Conservation (phyloP, 108 stramenopile species). For the Epithemia pelagica region DNA sequence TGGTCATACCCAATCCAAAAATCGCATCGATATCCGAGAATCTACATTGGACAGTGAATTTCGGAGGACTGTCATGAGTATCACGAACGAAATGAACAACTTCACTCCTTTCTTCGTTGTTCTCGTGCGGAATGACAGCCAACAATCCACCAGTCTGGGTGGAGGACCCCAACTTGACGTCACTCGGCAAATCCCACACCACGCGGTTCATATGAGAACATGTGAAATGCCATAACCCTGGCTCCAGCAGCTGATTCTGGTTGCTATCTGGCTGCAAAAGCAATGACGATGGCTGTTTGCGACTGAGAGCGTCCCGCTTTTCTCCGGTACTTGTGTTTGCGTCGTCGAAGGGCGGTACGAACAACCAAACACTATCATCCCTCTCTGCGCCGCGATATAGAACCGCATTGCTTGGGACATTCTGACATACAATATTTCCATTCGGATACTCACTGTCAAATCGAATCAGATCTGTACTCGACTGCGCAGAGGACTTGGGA, state of each 20-base stretch:
- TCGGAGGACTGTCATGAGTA: neutral
- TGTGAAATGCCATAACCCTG: neutral
- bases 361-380: neutral
- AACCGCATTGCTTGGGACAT: neutral
- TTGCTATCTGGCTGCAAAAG: neutral
- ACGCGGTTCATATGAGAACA: neutral
- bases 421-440: neutral
- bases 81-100: neutral
- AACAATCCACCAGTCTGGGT: neutral
- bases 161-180: neutral
- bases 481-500: neutral
- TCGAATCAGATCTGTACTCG: neutral
- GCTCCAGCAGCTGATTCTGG: neutral
- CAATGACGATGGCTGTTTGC: too few species aligned
- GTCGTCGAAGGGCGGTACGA: neutral
- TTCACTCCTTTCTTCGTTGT: neutral
- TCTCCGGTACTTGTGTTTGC: too few species aligned
- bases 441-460: neutral
- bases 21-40: neutral
- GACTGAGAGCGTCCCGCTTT: too few species aligned
- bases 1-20: neutral
- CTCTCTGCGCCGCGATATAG: neutral
- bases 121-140: neutral
- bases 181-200: neutral
- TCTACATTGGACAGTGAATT: neutral